These are phyloP conservation scores for Wakefieldia striispora DNA, from an alignment of 768 basidiomycete species.

Conservation along the genomic window DNA sequence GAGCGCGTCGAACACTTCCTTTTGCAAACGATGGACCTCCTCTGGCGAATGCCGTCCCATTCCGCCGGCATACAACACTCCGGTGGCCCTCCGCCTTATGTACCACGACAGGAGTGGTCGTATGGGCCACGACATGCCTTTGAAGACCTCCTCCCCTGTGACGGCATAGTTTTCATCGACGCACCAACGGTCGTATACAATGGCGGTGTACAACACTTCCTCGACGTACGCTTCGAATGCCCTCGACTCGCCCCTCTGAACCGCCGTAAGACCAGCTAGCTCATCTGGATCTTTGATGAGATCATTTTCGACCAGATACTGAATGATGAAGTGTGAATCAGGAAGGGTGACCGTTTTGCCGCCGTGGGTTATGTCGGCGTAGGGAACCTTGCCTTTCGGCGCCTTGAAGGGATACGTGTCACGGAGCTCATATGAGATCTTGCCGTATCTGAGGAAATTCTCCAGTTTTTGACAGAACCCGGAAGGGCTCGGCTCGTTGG, in stretches of 20 bases:
- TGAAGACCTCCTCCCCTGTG: conserved; percentile 13
- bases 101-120: conserved; percentile 23
- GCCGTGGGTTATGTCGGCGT: conserved; percentile 27
- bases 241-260: conserved; percentile 32
- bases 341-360: conserved; percentile 18
- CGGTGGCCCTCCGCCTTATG: conserved; percentile 17
- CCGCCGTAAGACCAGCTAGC: conserved; percentile 22
- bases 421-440: conserved; percentile 27
- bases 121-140: conserved; percentile 16
- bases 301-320: conserved; percentile 25
- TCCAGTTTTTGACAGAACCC: conserved; percentile 37
- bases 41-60: conserved; percentile 33
- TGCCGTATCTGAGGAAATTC: conserved; percentile 27
- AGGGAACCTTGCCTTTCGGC: conserved; percentile 36
- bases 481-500: conserved; percentile 22
- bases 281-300: conserved; percentile 30
- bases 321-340: conserved; percentile 36
- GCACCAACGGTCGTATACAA: conserved; percentile 33
- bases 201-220: conserved; percentile 28
- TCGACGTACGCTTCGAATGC: conserved; percentile 35
- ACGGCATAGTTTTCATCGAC: conserved; percentile 26
- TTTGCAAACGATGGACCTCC: conserved; percentile 30
- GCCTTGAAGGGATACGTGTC: conserved; percentile 24
- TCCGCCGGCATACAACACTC: conserved; percentile 21
- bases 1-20: conserved; percentile 30